These are phyloP conservation scores for Chaetomium strumarium DNA, from an alignment of 2,329 filamentous ascomycete species.

Conservation along the genomic window DNA sequence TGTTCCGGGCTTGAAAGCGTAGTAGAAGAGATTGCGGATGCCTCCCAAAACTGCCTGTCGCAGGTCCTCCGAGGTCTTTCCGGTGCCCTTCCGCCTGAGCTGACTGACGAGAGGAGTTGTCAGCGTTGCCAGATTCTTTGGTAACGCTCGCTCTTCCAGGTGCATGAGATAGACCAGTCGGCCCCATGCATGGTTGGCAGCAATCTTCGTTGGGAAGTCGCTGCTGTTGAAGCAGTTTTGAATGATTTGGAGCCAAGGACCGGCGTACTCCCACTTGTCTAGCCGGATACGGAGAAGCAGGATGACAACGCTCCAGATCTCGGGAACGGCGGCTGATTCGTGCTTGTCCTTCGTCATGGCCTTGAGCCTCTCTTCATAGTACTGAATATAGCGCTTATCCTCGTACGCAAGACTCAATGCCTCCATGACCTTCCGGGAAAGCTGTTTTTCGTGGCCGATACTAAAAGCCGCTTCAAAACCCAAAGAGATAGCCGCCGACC, in stretches of 20 bases:
- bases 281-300: slow-evolving; percentile 65
- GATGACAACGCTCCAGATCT: slow-evolving; percentile 81
- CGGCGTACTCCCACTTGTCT: slow-evolving; percentile 67
- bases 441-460: slow-evolving; percentile 61
- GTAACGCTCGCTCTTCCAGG: slow-evolving; percentile 53
- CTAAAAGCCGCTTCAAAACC: slow-evolving; percentile 64
- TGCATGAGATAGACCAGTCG: slow-evolving; percentile 71
- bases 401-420: slow-evolving; percentile 55
- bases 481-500: slow-evolving; percentile 65
- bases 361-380: slow-evolving; percentile 61
- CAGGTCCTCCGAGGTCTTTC: slow-evolving; percentile 53
- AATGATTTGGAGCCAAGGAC: slow-evolving; percentile 70
- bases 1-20: slow-evolving; percentile 67
- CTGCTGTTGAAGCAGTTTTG: slow-evolving; percentile 78
- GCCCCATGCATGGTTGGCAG: slow-evolving; percentile 82
- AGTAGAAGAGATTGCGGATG: slow-evolving; percentile 78
- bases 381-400: slow-evolving; percentile 60
- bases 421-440: slow-evolving; percentile 62
- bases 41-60: slow-evolving; percentile 55
- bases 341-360: slow-evolving; percentile 62
- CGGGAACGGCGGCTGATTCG: slow-evolving; percentile 63
- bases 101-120: slow-evolving; percentile 64
- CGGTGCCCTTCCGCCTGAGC: slow-evolving; percentile 57
- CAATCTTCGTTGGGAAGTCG: slow-evolving; percentile 62
- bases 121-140: slow-evolving; percentile 50